Percentiles rank a stretch among this genome's conserved stretches.
Evolutionary conservation across 1,284 basidiomycete genomes (phyloP).

Genomic region (Boletellus sp.): DNA sequence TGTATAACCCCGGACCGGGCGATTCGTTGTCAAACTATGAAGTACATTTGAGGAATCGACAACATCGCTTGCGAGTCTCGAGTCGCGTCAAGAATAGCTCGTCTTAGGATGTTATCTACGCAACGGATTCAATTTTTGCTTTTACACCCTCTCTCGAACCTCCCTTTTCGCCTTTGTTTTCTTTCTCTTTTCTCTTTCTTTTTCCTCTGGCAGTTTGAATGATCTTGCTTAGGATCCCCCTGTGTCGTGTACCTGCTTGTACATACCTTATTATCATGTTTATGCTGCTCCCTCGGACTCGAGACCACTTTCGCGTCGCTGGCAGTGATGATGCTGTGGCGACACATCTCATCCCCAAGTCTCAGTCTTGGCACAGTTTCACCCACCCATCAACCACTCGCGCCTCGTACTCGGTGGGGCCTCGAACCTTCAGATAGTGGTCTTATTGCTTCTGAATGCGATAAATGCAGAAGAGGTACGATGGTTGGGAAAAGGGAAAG

Average conservation of each 20-base stretch:
- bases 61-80: slow-evolving; percentile 62
- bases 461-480: too few species aligned
- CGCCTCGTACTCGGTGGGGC: too few species aligned
- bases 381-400: too few species aligned
- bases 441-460: too few species aligned
- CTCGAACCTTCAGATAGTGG: too few species aligned
- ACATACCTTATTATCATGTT: slow-evolving; percentile 37
- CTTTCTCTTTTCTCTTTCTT: background rate
- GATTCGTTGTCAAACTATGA: slow-evolving; percentile 90
- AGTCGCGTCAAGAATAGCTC: slow-evolving; percentile 27
- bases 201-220: slow-evolving; percentile 10
- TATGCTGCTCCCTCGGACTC: slow-evolving; percentile 17
- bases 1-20: slow-evolving; percentile 93
- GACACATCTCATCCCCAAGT: too few species aligned
- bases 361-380: too few species aligned
- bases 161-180: background rate
- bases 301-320: background rate
- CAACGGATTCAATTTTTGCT: slow-evolving; percentile 8
- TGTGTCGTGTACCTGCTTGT: slow-evolving; percentile 33
- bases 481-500: too few species aligned
- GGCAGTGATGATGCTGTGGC: background rate
- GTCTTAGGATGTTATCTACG: slow-evolving; percentile 26
- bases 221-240: slow-evolving; percentile 24
- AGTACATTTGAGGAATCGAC: slow-evolving; percentile 82
- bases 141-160: background rate